These are phyloP conservation scores for Obba rivulosa DNA, from an alignment of 768 basidiomycete genomes.

Conservation along the genomic window DNA sequence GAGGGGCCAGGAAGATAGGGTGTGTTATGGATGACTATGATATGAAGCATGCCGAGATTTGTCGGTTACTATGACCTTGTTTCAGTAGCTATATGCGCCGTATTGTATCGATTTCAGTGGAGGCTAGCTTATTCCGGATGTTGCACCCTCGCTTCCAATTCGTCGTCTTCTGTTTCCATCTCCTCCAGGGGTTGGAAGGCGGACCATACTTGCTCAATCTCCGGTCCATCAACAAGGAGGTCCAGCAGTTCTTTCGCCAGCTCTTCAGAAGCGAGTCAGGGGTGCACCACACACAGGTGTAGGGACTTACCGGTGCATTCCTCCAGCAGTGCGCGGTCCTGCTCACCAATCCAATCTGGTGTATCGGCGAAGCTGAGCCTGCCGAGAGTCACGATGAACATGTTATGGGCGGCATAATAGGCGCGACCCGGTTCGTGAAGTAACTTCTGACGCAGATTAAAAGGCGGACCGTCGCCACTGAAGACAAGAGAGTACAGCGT, in stretches of 20 bases:
- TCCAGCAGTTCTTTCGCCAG: slow-evolving; percentile 25
- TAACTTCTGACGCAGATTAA: slow-evolving; percentile 56
- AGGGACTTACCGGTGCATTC: slow-evolving; percentile 16
- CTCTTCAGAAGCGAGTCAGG: slow-evolving; percentile 11
- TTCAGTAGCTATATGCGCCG: not conserved
- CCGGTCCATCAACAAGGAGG: slow-evolving; percentile 24
- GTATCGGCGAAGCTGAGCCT: slow-evolving; percentile 59
- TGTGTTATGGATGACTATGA: not conserved
- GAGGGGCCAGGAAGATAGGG: not conserved
- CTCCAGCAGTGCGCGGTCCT: slow-evolving; percentile 16
- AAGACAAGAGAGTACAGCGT: slow-evolving; percentile 64
- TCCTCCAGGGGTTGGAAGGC: slow-evolving; percentile 17
- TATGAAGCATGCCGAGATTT: not conserved
- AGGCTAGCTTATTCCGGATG: slow-evolving; percentile 1
- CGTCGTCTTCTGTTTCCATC: slow-evolving; percentile 7
- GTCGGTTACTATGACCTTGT: not conserved
- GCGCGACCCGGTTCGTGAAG: slow-evolving; percentile 46
- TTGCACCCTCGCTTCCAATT: slow-evolving; percentile 7
- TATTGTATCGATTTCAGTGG: too few relatives aligned
- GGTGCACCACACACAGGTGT: not conserved
- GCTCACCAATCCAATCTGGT: slow-evolving; percentile 17
- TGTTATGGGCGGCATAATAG: slow-evolving; percentile 60
- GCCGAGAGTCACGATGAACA: slow-evolving; percentile 74
- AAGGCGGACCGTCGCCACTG: slow-evolving; percentile 32
- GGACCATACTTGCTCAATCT: slow-evolving; percentile 25